A percentile compares a stretch with the other conserved stretches of the same genome.
These are phyloP conservation scores for Cokeromyces recurvatus DNA, from an alignment of 371 early-diverging fungal species.

Conservation along the genomic window DNA sequence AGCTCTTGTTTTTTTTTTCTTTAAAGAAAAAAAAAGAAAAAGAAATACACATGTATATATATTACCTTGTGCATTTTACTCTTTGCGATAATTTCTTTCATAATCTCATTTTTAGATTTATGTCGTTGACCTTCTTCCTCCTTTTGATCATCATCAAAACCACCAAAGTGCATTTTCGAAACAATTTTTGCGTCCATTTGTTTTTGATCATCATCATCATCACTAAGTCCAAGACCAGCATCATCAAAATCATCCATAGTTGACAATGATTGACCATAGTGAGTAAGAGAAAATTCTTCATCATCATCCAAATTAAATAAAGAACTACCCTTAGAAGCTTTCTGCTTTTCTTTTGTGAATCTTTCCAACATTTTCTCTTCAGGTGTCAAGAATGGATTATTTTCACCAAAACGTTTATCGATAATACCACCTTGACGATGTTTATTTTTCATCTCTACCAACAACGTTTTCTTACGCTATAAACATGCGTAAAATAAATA, in stretches of 20 bases:
- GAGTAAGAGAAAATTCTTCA: constrained; percentile 67
- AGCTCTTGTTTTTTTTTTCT: too few relatives aligned
- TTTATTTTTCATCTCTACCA: constrained; percentile 68
- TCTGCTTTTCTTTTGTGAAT: constrained; percentile 83
- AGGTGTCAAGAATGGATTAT: constrained; percentile 77
- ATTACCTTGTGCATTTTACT: constrained; percentile 93
- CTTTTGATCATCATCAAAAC: constrained; percentile 60
- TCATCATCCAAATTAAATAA: constrained; percentile 84
- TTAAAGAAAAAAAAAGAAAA: too few relatives aligned
- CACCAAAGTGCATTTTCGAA: constrained; percentile 80
- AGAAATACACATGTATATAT: too few relatives aligned
- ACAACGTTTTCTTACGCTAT: constrained; percentile 79
- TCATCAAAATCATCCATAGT: constrained; percentile 81
- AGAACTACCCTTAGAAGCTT: constrained; percentile 25
- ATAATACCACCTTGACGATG: constrained; percentile 74
- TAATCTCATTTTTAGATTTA: constrained; percentile 88
- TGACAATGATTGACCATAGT: constrained; percentile 85
- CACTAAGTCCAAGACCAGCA: constrained; percentile 58
- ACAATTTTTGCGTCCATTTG: constrained; percentile 71
- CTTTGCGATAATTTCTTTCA: constrained; percentile 96
- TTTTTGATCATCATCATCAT: constrained; percentile 53
- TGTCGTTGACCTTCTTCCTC: constrained; percentile 47
- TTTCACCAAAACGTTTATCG: constrained; percentile 95
- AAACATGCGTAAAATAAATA: too few relatives aligned
- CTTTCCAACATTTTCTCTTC: constrained; percentile 96